Conservation (phyloP, 306 rosid species). For the Vigna angularis region DNA sequence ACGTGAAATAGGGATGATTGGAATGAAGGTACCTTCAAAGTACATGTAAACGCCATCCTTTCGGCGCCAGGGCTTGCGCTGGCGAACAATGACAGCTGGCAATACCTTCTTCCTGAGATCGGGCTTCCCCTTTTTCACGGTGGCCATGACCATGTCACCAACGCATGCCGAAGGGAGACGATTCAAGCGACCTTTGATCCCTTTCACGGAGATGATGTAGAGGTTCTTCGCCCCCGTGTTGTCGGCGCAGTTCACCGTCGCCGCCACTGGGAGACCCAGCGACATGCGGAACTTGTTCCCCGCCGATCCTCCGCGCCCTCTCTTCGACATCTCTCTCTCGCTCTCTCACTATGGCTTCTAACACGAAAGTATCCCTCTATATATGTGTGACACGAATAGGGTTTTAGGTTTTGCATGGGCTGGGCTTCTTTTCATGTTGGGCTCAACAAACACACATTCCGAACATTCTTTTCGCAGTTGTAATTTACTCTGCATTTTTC, state of each 20-base stretch:
- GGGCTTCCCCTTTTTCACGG: constrained; percentile 93
- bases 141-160: constrained; percentile 98
- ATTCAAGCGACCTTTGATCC: constrained; percentile 85
- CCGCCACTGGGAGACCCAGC: constrained; percentile 96
- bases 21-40: constrained; percentile 65
- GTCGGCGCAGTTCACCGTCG: constrained; percentile 92
- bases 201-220: constrained; percentile 88
- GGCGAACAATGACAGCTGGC: constrained; percentile 92
- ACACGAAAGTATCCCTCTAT: neutral
- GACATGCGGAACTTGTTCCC: constrained; percentile 97
- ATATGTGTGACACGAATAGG: neutral
- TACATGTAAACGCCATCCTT: constrained; percentile 98
- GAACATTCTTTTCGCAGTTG: neutral
- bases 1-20: neutral
- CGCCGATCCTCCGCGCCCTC: constrained; percentile 85
- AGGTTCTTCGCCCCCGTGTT: constrained; percentile 95
- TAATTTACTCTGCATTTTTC: no score
- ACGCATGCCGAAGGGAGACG: constrained; percentile 94
- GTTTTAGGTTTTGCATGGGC: constrained; percentile 22
- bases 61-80: constrained; percentile 92
- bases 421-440: neutral
- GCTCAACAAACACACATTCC: neutral
- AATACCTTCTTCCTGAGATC: constrained; percentile 93
- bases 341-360: neutral
- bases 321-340: constrained; percentile 27